Conservation (phyloP, 345 rosid species). For the Syzygium oleosum region DNA sequence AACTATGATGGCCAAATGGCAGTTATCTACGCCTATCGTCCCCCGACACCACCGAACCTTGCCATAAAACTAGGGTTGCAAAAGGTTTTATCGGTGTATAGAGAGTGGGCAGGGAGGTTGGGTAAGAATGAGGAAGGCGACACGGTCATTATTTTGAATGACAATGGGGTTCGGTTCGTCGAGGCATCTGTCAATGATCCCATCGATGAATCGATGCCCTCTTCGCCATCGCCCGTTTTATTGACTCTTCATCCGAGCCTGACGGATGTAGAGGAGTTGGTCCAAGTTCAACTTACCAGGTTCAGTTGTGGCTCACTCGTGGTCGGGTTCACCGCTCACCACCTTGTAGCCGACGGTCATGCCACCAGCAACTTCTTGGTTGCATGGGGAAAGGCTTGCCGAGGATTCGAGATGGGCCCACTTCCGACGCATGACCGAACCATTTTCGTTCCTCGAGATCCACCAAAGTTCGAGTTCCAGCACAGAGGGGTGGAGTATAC, state of each 20-base stretch:
- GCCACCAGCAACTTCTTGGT: slow-evolving; percentile 20
- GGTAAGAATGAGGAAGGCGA: slow-evolving; percentile 13
- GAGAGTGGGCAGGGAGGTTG: slow-evolving; percentile 21
- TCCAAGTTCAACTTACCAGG: slow-evolving; percentile 22
- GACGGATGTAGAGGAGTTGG: slow-evolving; percentile 19
- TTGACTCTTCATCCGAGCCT: slow-evolving; percentile 20
- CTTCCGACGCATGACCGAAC: slow-evolving; percentile 11
- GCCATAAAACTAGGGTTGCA: slow-evolving; percentile 9
- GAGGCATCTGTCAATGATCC: slow-evolving; percentile 7
- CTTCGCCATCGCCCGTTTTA: slow-evolving; percentile 12
- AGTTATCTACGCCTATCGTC: slow-evolving; percentile 15
- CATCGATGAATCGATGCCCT: slow-evolving; percentile 11
- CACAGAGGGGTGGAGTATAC: slow-evolving; percentile 16
- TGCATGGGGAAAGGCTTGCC: slow-evolving; percentile 23
- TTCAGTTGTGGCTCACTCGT: slow-evolving; percentile 24
- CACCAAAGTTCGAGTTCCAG: slow-evolving; percentile 9
- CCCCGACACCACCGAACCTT: slow-evolving; percentile 9
- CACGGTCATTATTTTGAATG: slow-evolving; percentile 12
- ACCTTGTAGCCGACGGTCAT: slow-evolving; percentile 22
- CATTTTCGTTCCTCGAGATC: slow-evolving; percentile 11
- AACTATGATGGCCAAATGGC: slow-evolving; percentile 16
- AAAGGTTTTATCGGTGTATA: slow-evolving; percentile 12
- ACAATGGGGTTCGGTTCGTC: slow-evolving; percentile 16
- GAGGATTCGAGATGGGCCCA: slow-evolving; percentile 12
- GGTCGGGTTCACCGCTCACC: slow-evolving; percentile 24